Conservation (phyloP, 2,329 filamentous ascomycete genomes). For the Colletotrichum orbiculare region DNA sequence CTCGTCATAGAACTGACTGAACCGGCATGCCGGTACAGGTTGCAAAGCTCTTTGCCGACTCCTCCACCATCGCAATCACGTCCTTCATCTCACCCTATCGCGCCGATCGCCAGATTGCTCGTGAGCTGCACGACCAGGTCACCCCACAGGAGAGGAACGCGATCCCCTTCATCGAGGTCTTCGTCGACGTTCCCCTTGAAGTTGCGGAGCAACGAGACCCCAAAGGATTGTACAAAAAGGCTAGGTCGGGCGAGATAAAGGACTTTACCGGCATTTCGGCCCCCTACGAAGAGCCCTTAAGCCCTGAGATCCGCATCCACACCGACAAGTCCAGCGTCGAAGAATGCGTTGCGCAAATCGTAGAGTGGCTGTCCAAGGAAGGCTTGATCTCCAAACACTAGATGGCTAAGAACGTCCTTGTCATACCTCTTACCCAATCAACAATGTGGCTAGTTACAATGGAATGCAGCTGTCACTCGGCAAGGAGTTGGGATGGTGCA, state of each 20-base stretch:
- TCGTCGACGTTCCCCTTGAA: conserved; percentile 89
- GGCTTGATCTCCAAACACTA: conserved; percentile 62
- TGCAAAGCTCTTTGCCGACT: conserved; percentile 95
- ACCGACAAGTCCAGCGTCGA: conserved; percentile 86
- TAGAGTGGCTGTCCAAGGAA: conserved; percentile 79
- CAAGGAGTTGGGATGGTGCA: too few relatives aligned
- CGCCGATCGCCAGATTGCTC: conserved; percentile 84
- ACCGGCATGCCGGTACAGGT: conserved; percentile 63
- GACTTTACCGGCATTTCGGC: conserved; percentile 97
- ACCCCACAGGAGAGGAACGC: conserved; percentile 69
- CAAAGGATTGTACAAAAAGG: conserved; percentile 98
- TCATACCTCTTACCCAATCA: not conserved
- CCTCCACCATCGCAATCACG: conserved; percentile 86
- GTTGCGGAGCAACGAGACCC: conserved; percentile 95
- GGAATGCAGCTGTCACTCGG: too few relatives aligned
- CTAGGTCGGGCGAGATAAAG: conserved; percentile 90
- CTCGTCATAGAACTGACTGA: conserved; percentile 7
- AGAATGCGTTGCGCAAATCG: conserved; percentile 88
- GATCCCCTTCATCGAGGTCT: conserved; percentile 93
- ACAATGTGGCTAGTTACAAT: too few relatives aligned
- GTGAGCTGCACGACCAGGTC: conserved; percentile 78
- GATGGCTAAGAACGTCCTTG: conserved; percentile 38
- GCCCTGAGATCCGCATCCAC: conserved; percentile 87
- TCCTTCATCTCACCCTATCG: conserved; percentile 97
- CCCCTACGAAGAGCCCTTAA: conserved; percentile 90